Percentiles rank a stretch among this genome's conserved stretches.
Conservation (phyloP, 2,329 filamentous ascomycete species). For the Hypocreales sp. region DNA sequence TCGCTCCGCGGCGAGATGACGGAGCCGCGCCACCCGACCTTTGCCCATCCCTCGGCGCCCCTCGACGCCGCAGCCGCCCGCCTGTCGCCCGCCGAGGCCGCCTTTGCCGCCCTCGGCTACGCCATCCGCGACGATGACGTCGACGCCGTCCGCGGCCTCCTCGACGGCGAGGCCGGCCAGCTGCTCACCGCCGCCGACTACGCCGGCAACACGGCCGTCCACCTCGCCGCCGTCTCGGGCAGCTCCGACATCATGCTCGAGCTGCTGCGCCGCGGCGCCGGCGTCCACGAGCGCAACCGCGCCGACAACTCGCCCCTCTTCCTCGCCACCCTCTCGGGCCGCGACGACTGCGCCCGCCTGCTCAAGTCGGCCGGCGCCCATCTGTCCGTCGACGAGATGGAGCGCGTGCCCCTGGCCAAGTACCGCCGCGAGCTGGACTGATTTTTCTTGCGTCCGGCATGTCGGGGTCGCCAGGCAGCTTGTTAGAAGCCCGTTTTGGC, state of each 20-base stretch:
- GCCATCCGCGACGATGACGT: constrained; percentile 61
- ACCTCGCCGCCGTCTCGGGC: constrained; percentile 40
- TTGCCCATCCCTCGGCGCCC: constrained; percentile 54
- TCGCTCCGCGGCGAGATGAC: constrained; percentile 79
- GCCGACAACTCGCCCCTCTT: constrained; percentile 53
- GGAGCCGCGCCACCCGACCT: constrained; percentile 55
- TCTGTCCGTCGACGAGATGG: constrained; percentile 28
- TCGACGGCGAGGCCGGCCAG: constrained; percentile 47
- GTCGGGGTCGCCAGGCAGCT: no score
- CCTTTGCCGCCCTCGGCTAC: constrained; percentile 66
- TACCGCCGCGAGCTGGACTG: constrained; percentile 3
- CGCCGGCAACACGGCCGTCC: constrained; percentile 58
- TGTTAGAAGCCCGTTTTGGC: no score
- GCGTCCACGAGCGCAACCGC: constrained; percentile 49
- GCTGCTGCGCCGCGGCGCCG: constrained; percentile 45
- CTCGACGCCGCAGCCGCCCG: constrained; percentile 25
- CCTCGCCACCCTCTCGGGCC: constrained; percentile 42
- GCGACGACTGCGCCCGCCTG: constrained; percentile 34
- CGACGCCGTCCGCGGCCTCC: constrained; percentile 46
- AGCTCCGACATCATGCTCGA: constrained; percentile 39
- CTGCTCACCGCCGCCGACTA: constrained; percentile 67
- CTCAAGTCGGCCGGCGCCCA: constrained; percentile 44
- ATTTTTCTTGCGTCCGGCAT: no score
- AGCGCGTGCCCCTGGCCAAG: constrained; percentile 11
- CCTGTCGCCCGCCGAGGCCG: constrained; percentile 37